phyloP scores from a whole-genome alignment of 345 rosid genomes.

The Brassica carinata region DNA sequence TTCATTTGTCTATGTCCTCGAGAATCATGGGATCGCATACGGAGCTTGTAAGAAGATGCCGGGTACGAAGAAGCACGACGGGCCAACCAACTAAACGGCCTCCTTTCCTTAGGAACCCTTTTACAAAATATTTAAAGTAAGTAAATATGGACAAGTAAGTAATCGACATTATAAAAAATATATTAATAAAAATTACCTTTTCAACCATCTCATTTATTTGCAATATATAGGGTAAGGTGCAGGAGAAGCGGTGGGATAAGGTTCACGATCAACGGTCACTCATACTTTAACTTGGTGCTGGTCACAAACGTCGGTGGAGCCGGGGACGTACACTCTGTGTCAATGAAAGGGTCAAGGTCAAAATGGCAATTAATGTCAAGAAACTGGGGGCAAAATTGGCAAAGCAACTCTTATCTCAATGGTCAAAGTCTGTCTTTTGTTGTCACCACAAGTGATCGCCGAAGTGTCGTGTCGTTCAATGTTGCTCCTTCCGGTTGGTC shows the following conservation, averaged over 20 bases:
- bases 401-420: slow-evolving; percentile 73
- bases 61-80: too few species aligned
- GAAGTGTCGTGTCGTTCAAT: slow-evolving; percentile 62
- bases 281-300: slow-evolving; percentile 74
- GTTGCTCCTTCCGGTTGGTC: slow-evolving; percentile 72
- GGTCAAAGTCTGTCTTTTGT: slow-evolving; percentile 74
- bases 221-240: too few species aligned
- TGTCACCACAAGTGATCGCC: slow-evolving; percentile 68
- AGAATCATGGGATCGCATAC: too few species aligned
- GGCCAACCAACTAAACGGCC: too few species aligned
- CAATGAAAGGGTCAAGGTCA: slow-evolving; percentile 65
- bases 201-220: too few species aligned
- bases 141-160: too few species aligned
- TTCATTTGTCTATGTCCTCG: too few species aligned
- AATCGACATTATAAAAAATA: too few species aligned
- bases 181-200: too few species aligned
- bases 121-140: too few species aligned
- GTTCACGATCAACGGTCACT: slow-evolving; percentile 76
- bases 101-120: too few species aligned
- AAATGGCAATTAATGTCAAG: slow-evolving; percentile 79
- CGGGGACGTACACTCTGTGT: slow-evolving; percentile 65
- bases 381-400: slow-evolving; percentile 94
- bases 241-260: slow-evolving; percentile 71
- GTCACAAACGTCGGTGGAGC: slow-evolving; percentile 81
- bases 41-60: too few species aligned